Conservation (phyloP, 768 basidiomycete genomes). For the Mycena vulgaris region DNA sequence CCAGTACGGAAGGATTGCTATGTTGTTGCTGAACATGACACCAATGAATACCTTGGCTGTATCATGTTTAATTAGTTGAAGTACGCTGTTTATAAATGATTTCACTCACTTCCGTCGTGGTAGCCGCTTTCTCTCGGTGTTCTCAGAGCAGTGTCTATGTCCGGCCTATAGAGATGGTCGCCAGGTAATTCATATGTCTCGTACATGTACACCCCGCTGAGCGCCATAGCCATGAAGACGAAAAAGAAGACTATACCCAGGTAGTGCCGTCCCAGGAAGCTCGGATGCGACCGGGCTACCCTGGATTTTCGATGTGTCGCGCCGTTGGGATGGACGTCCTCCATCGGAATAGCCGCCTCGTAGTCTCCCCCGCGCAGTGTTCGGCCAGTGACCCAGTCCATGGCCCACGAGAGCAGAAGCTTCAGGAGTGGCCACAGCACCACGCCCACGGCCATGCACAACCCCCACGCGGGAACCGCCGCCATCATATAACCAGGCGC, state of each 20-base stretch:
- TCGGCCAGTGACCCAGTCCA: background rate
- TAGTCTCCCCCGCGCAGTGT: constrained; percentile 6
- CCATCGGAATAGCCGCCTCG: background rate
- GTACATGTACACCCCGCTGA: constrained; percentile 30
- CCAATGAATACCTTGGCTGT: constrained; percentile 55
- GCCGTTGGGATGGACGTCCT: background rate
- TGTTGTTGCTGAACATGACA: constrained; percentile 59
- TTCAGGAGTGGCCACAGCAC: constrained; percentile 15
- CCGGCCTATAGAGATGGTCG: background rate
- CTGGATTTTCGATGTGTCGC: background rate
- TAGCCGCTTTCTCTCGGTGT: no score
- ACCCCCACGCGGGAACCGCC: constrained; percentile 18
- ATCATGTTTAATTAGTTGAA: background rate
- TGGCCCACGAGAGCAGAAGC: background rate
- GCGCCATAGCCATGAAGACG: constrained; percentile 14
- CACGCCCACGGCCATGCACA: constrained; percentile 18
- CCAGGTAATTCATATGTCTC: background rate
- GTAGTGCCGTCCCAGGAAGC: background rate
- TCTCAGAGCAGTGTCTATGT: no score
- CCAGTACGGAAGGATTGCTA: no score
- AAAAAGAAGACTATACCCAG: background rate
- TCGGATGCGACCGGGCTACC: background rate
- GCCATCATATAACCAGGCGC: constrained; percentile 31
- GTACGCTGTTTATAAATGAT: background rate
- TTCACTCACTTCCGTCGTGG: no score